Evolutionary conservation across 2,329 filamentous ascomycete genomes (phyloP), one percentile per base, ranked within the genome.

Genomic region (Truncatella angustata): DNA sequence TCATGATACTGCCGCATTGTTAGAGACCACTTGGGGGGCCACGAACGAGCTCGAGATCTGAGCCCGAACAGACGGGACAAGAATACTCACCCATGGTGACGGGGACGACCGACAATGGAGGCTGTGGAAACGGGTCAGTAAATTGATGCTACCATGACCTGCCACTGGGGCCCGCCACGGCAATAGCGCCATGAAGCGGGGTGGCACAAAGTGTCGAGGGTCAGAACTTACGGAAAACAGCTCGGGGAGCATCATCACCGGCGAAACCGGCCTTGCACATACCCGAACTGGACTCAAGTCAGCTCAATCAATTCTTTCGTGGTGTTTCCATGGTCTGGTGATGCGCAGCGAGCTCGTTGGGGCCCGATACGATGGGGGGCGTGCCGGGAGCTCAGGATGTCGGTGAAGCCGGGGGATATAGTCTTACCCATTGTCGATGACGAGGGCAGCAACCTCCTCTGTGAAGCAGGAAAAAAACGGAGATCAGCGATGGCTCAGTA

Each of bases 221-320:
- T 46, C 58, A 63, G 58, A n/a, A 92, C 93, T 96, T 89, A 97
- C 93, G 94, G 87, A 99, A 99, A 76, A 99, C 94, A 81, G 94
- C 94, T 86, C 94, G 88, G 76, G 94, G 94, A 81, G 94, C 94
- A 89, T 99, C 94, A 75, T 99, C 94, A 91, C 94, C 94, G 84
- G 94, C 94, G 82, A 99, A 99, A 92, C 94, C 94, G 88, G 94
- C 94, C 86, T 99, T 99, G 84, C 94, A 99, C 94, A 99, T 97
- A 87, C 94, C 94, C 80, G 94, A 97, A 88, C 93, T 97, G 76
- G 60, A 44, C 10, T 55, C 49, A 36, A 56, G 60, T 67, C 56
- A 67, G 65, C 53, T 60, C 47, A 49, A 37, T 10, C 53, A 49
- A 50, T 37, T 12, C 16, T 16, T 16, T 23, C 9, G 24, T 42